Conservation (phyloP, 1,284 basidiomycete species). For the Schizopora paradoxa region DNA sequence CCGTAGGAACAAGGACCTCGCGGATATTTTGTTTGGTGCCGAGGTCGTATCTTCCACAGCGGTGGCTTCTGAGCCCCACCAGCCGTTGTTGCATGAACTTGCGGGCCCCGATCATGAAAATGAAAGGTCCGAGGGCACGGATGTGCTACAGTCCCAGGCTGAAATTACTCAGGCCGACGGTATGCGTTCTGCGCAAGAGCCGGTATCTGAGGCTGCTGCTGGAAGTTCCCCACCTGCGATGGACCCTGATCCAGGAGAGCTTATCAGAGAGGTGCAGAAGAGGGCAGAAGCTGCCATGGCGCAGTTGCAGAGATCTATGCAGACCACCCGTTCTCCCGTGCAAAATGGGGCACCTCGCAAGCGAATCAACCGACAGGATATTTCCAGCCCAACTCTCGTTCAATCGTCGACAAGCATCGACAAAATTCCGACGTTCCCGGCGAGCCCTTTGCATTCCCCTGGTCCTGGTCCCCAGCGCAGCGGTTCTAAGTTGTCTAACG, state of each 20-base stretch:
- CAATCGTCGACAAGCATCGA: constrained; percentile 74
- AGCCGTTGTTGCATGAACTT: constrained; percentile 16
- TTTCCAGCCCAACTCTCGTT: constrained; percentile 66
- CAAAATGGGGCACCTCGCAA: constrained; percentile 38
- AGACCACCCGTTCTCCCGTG: constrained; percentile 44
- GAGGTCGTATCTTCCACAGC: constrained; percentile 26
- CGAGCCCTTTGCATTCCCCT: constrained; percentile 30
- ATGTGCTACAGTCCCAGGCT: constrained; percentile 21
- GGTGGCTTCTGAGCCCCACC: constrained; percentile 11
- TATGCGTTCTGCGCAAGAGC: constrained; percentile 22
- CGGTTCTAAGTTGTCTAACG: constrained; percentile 39
- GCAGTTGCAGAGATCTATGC: constrained; percentile 56
- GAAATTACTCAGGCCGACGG: constrained; percentile 23
- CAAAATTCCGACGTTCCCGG: constrained; percentile 58
- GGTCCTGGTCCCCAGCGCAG: constrained; percentile 26
- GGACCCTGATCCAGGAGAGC: constrained; percentile 45
- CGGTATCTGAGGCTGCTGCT: constrained; percentile 20
- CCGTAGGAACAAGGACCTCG: constrained; percentile 63
- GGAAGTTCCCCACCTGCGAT: constrained; percentile 34
- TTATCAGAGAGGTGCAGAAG: constrained; percentile 63
- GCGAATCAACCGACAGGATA: constrained; percentile 63
- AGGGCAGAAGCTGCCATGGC: constrained; percentile 65
- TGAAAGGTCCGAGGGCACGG: constrained; percentile 19
- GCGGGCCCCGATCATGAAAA: constrained; percentile 1
- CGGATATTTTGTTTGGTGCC: constrained; percentile 64